Base-by-base conservation (phyloP, 495 filamentous ascomycete genomes). In the Parathielavia appendiculata region DNA sequence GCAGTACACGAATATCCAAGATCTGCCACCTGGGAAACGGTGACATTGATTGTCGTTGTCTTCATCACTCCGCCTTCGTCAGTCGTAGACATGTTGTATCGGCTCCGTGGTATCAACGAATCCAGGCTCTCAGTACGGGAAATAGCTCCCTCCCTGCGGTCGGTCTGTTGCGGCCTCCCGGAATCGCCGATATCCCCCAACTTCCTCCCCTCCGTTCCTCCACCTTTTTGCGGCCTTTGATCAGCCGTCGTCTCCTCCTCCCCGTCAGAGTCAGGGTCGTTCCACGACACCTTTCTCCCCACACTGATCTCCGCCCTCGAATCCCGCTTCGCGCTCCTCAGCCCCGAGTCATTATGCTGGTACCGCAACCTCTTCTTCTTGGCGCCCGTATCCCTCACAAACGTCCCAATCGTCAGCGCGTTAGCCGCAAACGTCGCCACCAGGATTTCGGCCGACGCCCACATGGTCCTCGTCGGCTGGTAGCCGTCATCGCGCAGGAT, bases 351-450 rank as follows among this genome's bases (percentile, higher is more conserved):
- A 0, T 10, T 14, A 1, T 41, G 72, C 51, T 77, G 82, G 22
- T 79, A 73, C 59, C 81, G 83, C 65, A 83, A 91, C 69, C 83
- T 86, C 13, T 76, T 70, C 68, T 89, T 91, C 75, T 92, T 92
- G 48, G 81, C 74, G 5, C 90, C 90, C 36, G 82, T 79, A 61
- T 91, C 90, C 5, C 89, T 78, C 20, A 92, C 82, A 63, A 92
- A 93, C 0, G 87, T 87, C 35, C 89, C 89, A 17, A 95, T 82
- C 0, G 89, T 85, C 22, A 92, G 74, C 6, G 81, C 82, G 63
- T 95, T 93, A 4, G 88, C 84, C 11, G 89, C 84, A 1, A 84
- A 81, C 12, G 87, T 86, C 13, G 89, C 85, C 36, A 86, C 83
- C 19, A 93, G 76, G 4, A 89, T 81, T 65, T 93, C 89, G 30